Percentiles rank a stretch among this genome's conserved stretches.
These are phyloP conservation scores for Pelagomonas calceolata DNA, from an alignment of 108 stramenopile species.

Conservation along the genomic window DNA sequence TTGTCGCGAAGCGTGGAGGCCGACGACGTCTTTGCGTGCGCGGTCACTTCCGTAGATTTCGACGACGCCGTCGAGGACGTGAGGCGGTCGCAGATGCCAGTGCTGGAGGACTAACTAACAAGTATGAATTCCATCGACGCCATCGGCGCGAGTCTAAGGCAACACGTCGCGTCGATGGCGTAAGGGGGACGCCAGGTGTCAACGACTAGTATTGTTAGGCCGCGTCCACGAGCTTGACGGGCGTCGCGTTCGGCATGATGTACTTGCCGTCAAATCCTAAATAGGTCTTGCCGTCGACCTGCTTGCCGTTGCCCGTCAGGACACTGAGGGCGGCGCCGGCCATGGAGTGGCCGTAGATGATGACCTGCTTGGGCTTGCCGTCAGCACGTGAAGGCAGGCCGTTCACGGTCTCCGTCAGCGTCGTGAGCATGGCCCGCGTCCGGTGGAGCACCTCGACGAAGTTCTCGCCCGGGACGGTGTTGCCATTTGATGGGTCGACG, in stretches of 20 bases:
- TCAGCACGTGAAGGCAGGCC: not conserved
- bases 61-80: not conserved
- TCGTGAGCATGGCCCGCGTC: not conserved
- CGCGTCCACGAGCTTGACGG: not conserved
- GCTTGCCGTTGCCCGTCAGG: not conserved
- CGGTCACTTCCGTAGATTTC: too few species aligned
- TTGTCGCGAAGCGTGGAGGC: not conserved
- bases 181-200: too few species aligned
- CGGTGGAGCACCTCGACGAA: not conserved
- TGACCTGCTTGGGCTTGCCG: not conserved
- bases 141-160: too few species aligned
- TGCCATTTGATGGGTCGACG: not conserved
- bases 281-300: not conserved
- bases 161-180: too few species aligned
- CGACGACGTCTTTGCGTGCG: too few species aligned
- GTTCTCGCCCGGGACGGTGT: not conserved
- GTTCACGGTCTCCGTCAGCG: not conserved
- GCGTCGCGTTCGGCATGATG: conserved; percentile 6
- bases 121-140: too few species aligned
- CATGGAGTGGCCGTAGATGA: conserved; percentile 2
- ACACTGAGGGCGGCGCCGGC: conserved; percentile 1
- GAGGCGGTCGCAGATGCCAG: not conserved
- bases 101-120: not conserved
- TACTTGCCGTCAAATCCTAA: conserved; percentile 4
- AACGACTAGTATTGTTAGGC: too few species aligned